phyloP scores from a whole-genome alignment of 2,329 filamentous ascomycete genomes.

The Trichothecium sympodiale region DNA sequence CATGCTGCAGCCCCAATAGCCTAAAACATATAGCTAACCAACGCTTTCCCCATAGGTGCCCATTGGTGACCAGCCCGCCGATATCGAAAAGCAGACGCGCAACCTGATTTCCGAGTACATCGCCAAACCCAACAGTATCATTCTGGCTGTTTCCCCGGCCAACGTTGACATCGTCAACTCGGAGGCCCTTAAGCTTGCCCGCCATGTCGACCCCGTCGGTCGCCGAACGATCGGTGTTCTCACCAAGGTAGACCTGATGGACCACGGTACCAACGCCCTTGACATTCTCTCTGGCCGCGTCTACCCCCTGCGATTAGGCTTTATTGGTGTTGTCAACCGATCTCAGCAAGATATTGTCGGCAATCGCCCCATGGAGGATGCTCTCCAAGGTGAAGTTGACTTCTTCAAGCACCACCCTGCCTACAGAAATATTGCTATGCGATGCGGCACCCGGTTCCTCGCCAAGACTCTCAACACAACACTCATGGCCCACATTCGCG shows the following conservation, averaged over 20 bases:
- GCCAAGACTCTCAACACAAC: slow-evolving; percentile 93
- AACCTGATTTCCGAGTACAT: slow-evolving; percentile 97
- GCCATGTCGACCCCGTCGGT: slow-evolving; percentile 92
- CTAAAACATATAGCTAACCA: neutral
- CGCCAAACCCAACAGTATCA: slow-evolving; percentile 96
- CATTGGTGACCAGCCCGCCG: slow-evolving; percentile 91
- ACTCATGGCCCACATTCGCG: slow-evolving; percentile 91
- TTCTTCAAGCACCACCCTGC: slow-evolving; percentile 97
- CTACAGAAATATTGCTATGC: slow-evolving; percentile 87
- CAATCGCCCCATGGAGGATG: slow-evolving; percentile 89
- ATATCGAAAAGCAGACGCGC: slow-evolving; percentile 97
- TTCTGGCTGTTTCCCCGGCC: slow-evolving; percentile 90
- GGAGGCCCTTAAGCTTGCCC: slow-evolving; percentile 89
- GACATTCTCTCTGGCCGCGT: slow-evolving; percentile 96
- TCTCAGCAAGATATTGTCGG: slow-evolving; percentile 97
- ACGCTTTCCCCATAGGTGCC: slow-evolving; percentile 50
- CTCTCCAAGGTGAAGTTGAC: slow-evolving; percentile 77
- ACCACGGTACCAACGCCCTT: slow-evolving; percentile 93
- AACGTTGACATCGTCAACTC: slow-evolving; percentile 99
- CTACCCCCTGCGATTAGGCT: slow-evolving; percentile 92
- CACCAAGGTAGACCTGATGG: slow-evolving; percentile 96
- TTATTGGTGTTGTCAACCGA: slow-evolving; percentile 95
- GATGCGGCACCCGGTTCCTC: slow-evolving; percentile 88
- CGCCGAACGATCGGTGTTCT: slow-evolving; percentile 92
- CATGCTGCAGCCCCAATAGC: neutral